phyloP scores from a whole-genome alignment of 768 basidiomycete species.

The Boletales sp. region DNA sequence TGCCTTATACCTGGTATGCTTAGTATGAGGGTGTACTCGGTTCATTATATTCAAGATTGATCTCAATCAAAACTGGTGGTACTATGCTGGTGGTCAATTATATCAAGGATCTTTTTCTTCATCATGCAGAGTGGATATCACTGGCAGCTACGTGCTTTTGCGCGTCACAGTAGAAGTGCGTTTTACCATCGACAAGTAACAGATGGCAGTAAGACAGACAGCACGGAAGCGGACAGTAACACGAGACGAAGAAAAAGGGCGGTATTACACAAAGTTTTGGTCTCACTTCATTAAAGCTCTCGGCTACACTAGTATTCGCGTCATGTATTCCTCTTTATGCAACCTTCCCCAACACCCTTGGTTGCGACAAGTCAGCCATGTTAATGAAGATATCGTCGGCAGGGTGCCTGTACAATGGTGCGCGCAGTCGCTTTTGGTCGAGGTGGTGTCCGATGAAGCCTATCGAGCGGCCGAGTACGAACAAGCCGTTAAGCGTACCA shows the following conservation, averaged over 20 bases:
- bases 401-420: conserved; percentile 91
- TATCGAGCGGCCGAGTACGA: conserved; percentile 95
- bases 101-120: no score
- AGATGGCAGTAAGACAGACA: no score
- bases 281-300: conserved; percentile 2
- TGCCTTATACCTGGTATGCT: no score
- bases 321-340: conserved; percentile 1
- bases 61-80: no score
- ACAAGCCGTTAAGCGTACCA: conserved; percentile 92
- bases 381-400: conserved; percentile 96
- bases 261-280: conserved; percentile 19
- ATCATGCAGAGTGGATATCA: no score
- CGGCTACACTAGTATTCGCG: background rate
- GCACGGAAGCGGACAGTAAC: background rate
- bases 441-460: conserved; percentile 97
- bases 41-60: no score
- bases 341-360: conserved; percentile 62
- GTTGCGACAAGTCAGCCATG: conserved; percentile 82
- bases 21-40: no score
- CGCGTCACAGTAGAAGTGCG: no score
- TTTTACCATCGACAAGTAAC: no score
- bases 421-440: conserved; percentile 93
- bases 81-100: no score
- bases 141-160: no score
- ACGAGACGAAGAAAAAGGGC: background rate